Evolutionary conservation across 768 basidiomycete genomes (phyloP), one percentile per base, ranked within the genome.

Genomic region (Obba rivulosa): DNA sequence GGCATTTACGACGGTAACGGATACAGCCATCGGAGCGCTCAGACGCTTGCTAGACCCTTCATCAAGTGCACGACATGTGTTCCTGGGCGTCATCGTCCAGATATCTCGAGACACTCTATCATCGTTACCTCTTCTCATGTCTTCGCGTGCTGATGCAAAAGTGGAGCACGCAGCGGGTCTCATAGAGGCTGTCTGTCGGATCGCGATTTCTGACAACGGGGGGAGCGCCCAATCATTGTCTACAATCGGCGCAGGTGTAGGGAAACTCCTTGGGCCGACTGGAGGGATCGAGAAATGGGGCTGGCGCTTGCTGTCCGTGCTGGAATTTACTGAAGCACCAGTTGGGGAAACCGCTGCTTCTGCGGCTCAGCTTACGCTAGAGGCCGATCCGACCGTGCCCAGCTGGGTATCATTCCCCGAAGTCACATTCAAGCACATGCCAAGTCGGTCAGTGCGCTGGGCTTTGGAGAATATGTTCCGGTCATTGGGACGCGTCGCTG

Each of bases 241-340:
- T 2, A 57, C 74, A n/a, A 72, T 88, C 28, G 72, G 77, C 13
- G 63, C 69, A 14, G 72, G 71, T 34, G 69, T 90, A 2, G 78
- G 75, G 8, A 77, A 76, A 46, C 72, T 92, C 4, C 74, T 95
- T 1, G 92, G 92, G 3, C 85, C 92, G 1, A 76, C 70, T 0
- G 91, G 92, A 5, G 85, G 87, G 0, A 80, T 96, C 16, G 92
- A 96, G 57, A 83, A 83, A 63, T 98, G 93, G 95, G 89, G 92
- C 3, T 92, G 87, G 85, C 78, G 79, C 41, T 61, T 99, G 3
- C 73, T 98, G 23, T 78, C 80, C 0, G 88, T 86, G n/a, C 68
- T 97, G 34, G 84, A 92, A 55, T 80, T 98, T 48, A 68, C 64
- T 2, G 71, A 73, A 53, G 85, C 77, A n/a, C 65, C 71, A 8